phyloP scores from a whole-genome alignment of 2,329 filamentous ascomycete genomes.

The Sordariomycetes sp. region DNA sequence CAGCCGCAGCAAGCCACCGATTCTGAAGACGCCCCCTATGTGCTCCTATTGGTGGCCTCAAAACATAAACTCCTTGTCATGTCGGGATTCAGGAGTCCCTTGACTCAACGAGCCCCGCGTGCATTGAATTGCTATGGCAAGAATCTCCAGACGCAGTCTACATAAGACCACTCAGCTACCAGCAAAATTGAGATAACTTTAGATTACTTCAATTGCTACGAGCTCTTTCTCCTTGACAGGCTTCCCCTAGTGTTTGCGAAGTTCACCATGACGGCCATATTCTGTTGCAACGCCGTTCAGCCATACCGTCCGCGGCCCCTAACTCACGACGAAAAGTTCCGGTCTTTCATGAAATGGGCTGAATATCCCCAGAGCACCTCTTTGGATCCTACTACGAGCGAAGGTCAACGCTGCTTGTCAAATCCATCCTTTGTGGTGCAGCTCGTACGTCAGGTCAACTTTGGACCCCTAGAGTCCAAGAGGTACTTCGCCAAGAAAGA shows the following conservation, averaged over 20 bases:
- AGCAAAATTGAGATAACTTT: background rate
- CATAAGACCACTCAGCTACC: too few relatives aligned
- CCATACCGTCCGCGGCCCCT: slow-evolving; percentile 14
- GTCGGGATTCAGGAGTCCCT: too few relatives aligned
- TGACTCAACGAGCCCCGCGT: too few relatives aligned
- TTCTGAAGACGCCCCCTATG: too few relatives aligned
- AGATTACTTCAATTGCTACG: background rate
- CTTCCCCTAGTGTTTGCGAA: background rate
- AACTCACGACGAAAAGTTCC: slow-evolving; percentile 15
- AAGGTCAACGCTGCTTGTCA: slow-evolving; percentile 4
- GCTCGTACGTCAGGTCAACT: slow-evolving; percentile 34
- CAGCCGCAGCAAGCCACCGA: too few relatives aligned
- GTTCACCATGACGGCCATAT: slow-evolving; percentile 10
- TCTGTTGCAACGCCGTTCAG: slow-evolving; percentile 13
- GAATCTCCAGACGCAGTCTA: too few relatives aligned
- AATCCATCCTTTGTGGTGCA: slow-evolving; percentile 22
- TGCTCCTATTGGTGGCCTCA: background rate
- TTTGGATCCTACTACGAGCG: slow-evolving; percentile 1
- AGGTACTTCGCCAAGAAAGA: slow-evolving; percentile 24
- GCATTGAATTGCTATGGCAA: too few relatives aligned
- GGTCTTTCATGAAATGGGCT: slow-evolving; percentile 19
- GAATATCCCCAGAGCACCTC: slow-evolving; percentile 11
- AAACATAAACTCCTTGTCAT: background rate
- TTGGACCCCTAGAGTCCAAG: slow-evolving; percentile 30
- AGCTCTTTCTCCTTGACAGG: background rate